Evolutionary conservation across 2,329 filamentous ascomycete genomes (phyloP), one percentile per base, ranked within the genome.

Genomic region (Cercospora zeae-maydis): DNA sequence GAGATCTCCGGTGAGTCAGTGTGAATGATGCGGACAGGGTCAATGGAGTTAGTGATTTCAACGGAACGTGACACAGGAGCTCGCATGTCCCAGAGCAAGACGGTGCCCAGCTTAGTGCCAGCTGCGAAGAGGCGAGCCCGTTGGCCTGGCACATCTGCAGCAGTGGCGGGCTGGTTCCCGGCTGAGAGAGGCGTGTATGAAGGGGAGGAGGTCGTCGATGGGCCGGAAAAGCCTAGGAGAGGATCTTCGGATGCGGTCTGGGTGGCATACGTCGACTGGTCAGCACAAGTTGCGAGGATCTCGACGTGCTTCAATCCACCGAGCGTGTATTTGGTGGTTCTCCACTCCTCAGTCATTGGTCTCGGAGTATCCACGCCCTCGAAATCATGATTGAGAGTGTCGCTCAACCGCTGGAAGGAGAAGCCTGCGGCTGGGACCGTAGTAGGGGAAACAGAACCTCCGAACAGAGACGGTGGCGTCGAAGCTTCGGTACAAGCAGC

Each of bases 1-100:
- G 92, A 91, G 16, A 98, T 87, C 73, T 92, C 85, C 0, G 93
- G 92, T 0, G 93, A 98, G 51, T 96, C 92, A 0, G 95, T 98
- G 70, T 93, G 87, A 51, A 98, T 93, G 56, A 89, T 82, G 30
- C 92, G 87, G n/a, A 96, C 73, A 0, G 93, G 91, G 11, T 83
- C 79, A 47, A 96, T 78, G 4, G 79, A 81, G 66, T 88, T 88
- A 30, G 80, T 75, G 3, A 84, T 75, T 47, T 83, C 81, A 1
- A 81, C 68, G 69, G 82, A 85, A 2, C 78, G 81, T 1, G 87
- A 81, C 16, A 83, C 75, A 9, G 84, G 79, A 30, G 89, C 87
- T 59, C 95, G 88, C 70, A 91, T 84, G 72, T 99, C 90, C 92
- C 93, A 99, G 0, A 96, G 77, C 7, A 95, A 77, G 6, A 98